These are phyloP conservation scores for Suhomyces coccinellae DNA, from an alignment of 1,139 yeast genomes.

Conservation along the genomic window DNA sequence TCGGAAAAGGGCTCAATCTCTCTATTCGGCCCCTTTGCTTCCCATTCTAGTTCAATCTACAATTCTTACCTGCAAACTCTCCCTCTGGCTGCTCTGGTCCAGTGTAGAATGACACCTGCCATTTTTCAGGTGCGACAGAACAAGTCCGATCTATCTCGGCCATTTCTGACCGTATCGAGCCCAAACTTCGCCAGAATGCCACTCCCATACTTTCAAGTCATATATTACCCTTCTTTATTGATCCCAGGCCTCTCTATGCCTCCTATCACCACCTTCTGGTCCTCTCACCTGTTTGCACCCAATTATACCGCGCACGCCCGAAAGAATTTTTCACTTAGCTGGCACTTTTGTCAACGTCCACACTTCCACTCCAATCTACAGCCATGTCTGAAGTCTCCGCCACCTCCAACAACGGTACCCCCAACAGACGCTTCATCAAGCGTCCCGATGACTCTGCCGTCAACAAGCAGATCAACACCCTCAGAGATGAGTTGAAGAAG, in stretches of 20 bases:
- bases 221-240: neutral
- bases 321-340: conserved; percentile 15
- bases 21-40: too few relatives aligned
- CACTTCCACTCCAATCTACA: conserved; percentile 1
- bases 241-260: neutral
- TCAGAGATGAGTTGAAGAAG: conserved; percentile 69
- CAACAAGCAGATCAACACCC: conserved; percentile 58
- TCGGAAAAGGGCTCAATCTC: too few relatives aligned
- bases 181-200: neutral
- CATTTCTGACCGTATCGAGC: neutral
- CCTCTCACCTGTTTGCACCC: conserved; percentile 4
- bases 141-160: neutral
- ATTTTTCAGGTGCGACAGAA: too few relatives aligned
- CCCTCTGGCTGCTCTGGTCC: too few relatives aligned
- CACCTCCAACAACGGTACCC: conserved; percentile 13
- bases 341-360: conserved; percentile 10
- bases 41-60: too few relatives aligned
- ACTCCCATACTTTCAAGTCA: neutral
- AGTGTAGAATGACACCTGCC: too few relatives aligned
- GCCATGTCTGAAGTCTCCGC: conserved; percentile 15
- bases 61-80: too few relatives aligned
- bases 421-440: conserved; percentile 56
- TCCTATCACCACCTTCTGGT: too few relatives aligned
- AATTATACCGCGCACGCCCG: conserved; percentile 11
- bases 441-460: conserved; percentile 71